phyloP scores from a whole-genome alignment of 768 basidiomycete species.

The Rhizopogon vulgaris region DNA sequence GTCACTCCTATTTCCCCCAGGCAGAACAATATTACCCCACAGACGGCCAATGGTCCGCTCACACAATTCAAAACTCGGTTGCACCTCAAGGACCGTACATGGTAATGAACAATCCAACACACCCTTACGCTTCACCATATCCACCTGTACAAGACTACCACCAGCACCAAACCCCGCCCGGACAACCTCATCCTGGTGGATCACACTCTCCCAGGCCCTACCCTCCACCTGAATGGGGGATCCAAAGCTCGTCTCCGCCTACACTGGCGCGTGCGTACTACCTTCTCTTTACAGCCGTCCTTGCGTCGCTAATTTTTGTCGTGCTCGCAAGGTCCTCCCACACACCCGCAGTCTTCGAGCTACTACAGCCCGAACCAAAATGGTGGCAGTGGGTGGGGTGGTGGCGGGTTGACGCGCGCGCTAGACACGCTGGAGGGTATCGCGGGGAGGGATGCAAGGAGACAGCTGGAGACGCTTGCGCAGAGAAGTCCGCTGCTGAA shows the following conservation, averaged over 20 bases:
- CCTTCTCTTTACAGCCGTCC: conserved; percentile 1
- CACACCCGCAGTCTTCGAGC: conserved; percentile 4
- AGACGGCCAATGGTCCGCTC: neutral
- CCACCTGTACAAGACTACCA: neutral
- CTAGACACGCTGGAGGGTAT: conserved; percentile 49
- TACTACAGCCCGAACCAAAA: conserved; percentile 10
- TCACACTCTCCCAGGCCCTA: neutral
- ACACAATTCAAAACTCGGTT: neutral
- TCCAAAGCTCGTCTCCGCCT: conserved; percentile 21
- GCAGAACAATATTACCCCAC: conserved; percentile 1
- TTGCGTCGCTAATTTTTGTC: neutral
- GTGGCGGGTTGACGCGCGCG: conserved; percentile 29
- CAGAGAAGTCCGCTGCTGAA: conserved; percentile 34
- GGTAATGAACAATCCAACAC: neutral
- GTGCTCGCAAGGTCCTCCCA: conserved; percentile 5
- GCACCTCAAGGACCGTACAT: neutral
- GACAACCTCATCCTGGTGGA: neutral
- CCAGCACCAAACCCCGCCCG: neutral
- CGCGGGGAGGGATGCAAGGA: conserved; percentile 44
- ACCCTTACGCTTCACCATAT: neutral
- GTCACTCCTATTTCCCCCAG: neutral
- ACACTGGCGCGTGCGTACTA: conserved; percentile 34
- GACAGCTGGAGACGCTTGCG: conserved; percentile 45
- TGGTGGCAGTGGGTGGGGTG: neutral
- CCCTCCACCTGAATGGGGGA: conserved; percentile 6